Base-by-base conservation (phyloP, 768 basidiomycete species). In the Pulveroboletus sp. region DNA sequence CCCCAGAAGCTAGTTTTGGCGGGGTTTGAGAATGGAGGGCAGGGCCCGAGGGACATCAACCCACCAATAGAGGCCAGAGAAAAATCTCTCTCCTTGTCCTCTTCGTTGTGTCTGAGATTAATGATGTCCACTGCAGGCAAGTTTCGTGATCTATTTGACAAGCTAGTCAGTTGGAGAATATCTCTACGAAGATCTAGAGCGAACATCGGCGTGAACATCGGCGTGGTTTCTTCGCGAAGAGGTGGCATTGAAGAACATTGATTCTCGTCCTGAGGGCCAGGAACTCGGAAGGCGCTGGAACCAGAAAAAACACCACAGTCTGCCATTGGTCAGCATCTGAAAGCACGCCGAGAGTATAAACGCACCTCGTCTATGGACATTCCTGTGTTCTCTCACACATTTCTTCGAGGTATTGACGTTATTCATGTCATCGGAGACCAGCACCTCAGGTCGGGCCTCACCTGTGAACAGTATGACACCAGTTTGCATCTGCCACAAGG, bases 381-480 rank as follows among this genome's bases (percentile, higher is more conserved):
- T 58, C 68, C 61, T 74, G 30, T 77, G 69, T 14, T 41, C 50
- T 21, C 52, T 60, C 54, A 74, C 71, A 47, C 76, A 77, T 43
- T 67, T 69, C 72, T 75, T 42, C 12, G 14, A 14, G 14, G n/a
- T 5, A 43, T 37, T 8, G 28, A 5, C 27, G 40, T 36, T 38
- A 33, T 9, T 27, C 33, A 6, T 50, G 35, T 8, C 31, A 39
- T 26, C 14, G 8, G 14, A 12, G 3, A 28, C 11, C 11, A 14
- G 8, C 17, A 18, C 24, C 15, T 8, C 8, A 42, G 40, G 17
- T 3, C 7, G 2, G 7, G 5, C 1, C 58, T 46, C 40, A 64
- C 63, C 58, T 58, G 69, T 0, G 75, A 77, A 52, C 76, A 77
- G 46, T 77, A 77, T 6, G 68, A 69, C 12, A 73, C 75, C 8